Evolutionary conservation across 1,284 basidiomycete genomes (phyloP).

Genomic region (Ceratobasidium theobromae): DNA sequence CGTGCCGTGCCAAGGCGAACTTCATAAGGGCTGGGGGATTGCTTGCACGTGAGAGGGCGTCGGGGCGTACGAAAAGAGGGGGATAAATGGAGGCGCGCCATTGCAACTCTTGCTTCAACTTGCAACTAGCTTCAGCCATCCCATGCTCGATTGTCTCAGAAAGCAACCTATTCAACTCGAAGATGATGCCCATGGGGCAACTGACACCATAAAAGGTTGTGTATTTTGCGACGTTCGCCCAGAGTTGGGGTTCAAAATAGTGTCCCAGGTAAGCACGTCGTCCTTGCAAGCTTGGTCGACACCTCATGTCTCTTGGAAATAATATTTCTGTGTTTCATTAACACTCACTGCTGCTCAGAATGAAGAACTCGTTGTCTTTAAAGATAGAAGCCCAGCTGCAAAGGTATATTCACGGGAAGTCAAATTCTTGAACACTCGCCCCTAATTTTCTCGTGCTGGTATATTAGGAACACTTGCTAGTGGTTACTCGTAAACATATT

Average conservation of each 20-base stretch:
- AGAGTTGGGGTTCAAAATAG: slow-evolving; percentile 60
- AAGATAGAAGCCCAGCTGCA: slow-evolving; percentile 47
- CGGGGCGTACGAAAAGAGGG: too few species aligned
- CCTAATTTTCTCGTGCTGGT: too few species aligned
- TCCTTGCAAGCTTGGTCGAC: not conserved
- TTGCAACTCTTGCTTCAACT: not conserved
- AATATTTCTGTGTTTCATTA: not conserved
- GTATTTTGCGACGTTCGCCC: slow-evolving; percentile 58
- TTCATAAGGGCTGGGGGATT: too few species aligned
- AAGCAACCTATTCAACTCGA: slow-evolving; percentile 6
- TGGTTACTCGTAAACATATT: slow-evolving; percentile 47
- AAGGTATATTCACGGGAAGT: slow-evolving; percentile 14
- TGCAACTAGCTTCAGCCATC: not conserved
- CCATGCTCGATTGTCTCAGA: slow-evolving; percentile 14
- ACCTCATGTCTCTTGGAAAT: not conserved
- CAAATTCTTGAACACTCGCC: too few species aligned
- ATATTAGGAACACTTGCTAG: slow-evolving; percentile 45
- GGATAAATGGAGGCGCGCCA: too few species aligned
- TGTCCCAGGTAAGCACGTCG: slow-evolving; percentile 60
- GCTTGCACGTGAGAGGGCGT: too few species aligned
- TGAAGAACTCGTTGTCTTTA: slow-evolving; percentile 47
- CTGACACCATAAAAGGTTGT: slow-evolving; percentile 41
- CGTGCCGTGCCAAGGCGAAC: too few species aligned
- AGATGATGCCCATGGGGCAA: not conserved
- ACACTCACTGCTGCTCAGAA: slow-evolving; percentile 41